A percentile compares a stretch with the other conserved stretches of the same genome.
These are phyloP conservation scores for Saturnispora kantuleensis DNA, from an alignment of 805 yeast genomes.

Conservation along the genomic window DNA sequence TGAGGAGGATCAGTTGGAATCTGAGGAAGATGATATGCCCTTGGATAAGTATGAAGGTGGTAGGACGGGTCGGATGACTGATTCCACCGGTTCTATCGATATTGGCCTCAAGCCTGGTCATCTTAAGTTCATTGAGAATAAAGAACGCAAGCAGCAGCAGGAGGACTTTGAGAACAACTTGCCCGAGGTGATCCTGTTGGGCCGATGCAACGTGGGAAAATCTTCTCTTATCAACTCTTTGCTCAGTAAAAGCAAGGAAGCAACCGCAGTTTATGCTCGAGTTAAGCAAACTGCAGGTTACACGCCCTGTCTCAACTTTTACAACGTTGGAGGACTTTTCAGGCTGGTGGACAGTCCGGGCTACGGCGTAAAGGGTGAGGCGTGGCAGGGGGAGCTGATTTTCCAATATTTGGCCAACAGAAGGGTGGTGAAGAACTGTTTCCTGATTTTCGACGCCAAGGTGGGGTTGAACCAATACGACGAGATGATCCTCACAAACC, in stretches of 20 bases:
- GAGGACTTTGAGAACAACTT: conserved; percentile 29
- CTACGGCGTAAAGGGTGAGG: conserved; percentile 64
- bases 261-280: conserved; percentile 31
- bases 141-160: conserved; percentile 15
- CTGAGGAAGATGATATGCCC: background rate
- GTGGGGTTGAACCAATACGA: conserved; percentile 56
- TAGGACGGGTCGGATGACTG: conserved; percentile 4
- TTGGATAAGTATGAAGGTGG: background rate
- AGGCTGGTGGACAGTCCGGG: conserved; percentile 84
- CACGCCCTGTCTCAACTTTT: conserved; percentile 61
- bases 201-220: conserved; percentile 80
- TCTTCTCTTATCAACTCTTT: conserved; percentile 64
- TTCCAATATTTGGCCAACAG: conserved; percentile 51
- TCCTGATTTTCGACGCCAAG: conserved; percentile 49
- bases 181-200: conserved; percentile 71
- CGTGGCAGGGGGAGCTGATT: conserved; percentile 60
- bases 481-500: conserved; percentile 36
- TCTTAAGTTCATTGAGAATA: conserved; percentile 18
- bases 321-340: conserved; percentile 51
- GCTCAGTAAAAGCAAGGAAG: conserved; percentile 30
- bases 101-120: conserved; percentile 21
- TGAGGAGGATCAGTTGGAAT: background rate
- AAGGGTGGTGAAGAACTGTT: conserved; percentile 45
- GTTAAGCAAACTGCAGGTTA: conserved; percentile 30
- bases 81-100: background rate